These are phyloP conservation scores for Candida ascalaphidarum DNA, from an alignment of 805 yeast species.

Conservation along the genomic window DNA sequence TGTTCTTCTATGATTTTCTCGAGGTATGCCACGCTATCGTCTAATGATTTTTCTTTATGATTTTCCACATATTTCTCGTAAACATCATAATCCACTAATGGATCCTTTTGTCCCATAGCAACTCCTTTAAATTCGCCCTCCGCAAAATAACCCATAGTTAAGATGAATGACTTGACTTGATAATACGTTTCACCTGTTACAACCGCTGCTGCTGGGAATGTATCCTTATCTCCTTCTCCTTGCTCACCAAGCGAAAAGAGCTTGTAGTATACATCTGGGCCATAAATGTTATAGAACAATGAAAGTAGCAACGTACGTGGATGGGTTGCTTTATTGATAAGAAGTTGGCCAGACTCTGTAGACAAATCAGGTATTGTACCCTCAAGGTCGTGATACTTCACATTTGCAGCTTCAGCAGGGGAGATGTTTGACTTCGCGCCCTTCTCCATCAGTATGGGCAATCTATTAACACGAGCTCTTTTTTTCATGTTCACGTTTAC, in stretches of 20 bases:
- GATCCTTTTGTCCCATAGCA: slow-evolving; percentile 1
- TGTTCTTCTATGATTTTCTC: too few relatives aligned
- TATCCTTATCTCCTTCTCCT: slow-evolving; percentile 32
- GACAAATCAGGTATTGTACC: slow-evolving; percentile 28
- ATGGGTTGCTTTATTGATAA: slow-evolving; percentile 51
- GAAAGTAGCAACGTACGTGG: slow-evolving; percentile 50
- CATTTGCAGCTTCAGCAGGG: slow-evolving; percentile 5
- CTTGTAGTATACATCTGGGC: slow-evolving; percentile 52
- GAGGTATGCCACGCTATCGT: too few relatives aligned
- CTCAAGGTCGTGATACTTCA: slow-evolving; percentile 3
- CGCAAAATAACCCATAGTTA: slow-evolving; percentile 15
- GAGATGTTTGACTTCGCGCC: slow-evolving; percentile 5
- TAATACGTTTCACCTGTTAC: slow-evolving; percentile 6
- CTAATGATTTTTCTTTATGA: too few relatives aligned
- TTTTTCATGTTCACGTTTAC: slow-evolving; percentile 17
- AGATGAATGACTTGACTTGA: slow-evolving; percentile 32
- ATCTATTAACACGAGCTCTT: slow-evolving; percentile 17
- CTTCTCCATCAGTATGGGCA: slow-evolving; percentile 9
- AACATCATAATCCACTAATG: background rate
- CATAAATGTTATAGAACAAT: slow-evolving; percentile 56
- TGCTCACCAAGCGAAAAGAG: slow-evolving; percentile 46
- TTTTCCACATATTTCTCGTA: too few relatives aligned
- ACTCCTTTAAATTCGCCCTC: slow-evolving; percentile 16
- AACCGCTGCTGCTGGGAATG: slow-evolving; percentile 23
- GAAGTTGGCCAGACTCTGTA: slow-evolving; percentile 61